Conservation (phyloP, 2,329 filamentous ascomycete species). For the Colletotrichum caudatum region DNA sequence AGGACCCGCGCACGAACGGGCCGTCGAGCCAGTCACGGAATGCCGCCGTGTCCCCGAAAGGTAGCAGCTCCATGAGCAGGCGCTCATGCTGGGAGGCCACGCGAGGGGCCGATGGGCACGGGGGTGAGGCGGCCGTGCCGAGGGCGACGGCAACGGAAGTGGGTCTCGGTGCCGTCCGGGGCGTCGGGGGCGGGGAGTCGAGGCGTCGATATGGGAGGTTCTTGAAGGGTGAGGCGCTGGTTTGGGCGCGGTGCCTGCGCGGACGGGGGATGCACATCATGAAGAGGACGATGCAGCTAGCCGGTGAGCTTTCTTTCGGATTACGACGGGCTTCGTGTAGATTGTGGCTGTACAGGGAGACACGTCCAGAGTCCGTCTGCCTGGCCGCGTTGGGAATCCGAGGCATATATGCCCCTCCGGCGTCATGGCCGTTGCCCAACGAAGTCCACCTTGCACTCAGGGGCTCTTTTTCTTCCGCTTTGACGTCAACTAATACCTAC, state of each 20-base stretch:
- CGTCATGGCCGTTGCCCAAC: background rate
- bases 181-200: conserved; percentile 31
- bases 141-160: background rate
- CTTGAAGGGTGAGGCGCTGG: conserved; percentile 21
- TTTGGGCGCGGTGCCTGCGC: conserved; percentile 28
- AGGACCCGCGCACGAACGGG: conserved; percentile 50
- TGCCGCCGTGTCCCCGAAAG: conserved; percentile 50
- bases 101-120: conserved; percentile 6
- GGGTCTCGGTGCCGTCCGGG: conserved; percentile 32
- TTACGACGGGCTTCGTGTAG: background rate
- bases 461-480: background rate
- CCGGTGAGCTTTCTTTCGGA: background rate
- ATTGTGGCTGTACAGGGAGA: conserved; percentile 7
- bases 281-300: background rate
- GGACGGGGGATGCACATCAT: conserved; percentile 40
- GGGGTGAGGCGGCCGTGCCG: background rate
- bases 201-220: conserved; percentile 32
- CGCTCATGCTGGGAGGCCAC: conserved; percentile 52
- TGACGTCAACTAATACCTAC: background rate
- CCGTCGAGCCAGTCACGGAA: conserved; percentile 54
- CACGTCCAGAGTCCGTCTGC: conserved; percentile 1
- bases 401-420: conserved; percentile 5
- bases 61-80: conserved; percentile 55
- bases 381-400: background rate
- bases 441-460: background rate